These are phyloP conservation scores for Potentilla sterilis DNA, from an alignment of 306 rosid genomes.

Conservation along the genomic window DNA sequence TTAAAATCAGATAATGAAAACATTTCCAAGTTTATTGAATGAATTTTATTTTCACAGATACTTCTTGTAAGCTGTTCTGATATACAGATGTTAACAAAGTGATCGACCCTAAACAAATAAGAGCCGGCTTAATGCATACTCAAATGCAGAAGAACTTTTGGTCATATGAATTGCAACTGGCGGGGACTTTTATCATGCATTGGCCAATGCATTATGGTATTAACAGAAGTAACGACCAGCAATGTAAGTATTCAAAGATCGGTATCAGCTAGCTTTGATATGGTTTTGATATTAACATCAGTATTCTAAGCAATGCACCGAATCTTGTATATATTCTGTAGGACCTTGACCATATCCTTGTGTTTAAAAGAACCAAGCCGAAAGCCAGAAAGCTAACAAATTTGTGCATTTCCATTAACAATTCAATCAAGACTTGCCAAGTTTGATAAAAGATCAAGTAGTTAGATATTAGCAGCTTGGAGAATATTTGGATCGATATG, in stretches of 20 bases:
- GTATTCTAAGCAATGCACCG: neutral
- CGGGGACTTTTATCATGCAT: no score
- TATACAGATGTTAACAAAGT: no score
- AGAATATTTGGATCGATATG: constrained; percentile 7
- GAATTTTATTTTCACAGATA: no score
- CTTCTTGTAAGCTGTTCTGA: neutral
- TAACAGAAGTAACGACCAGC: neutral
- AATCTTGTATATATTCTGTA: constrained; percentile 9
- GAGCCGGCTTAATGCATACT: neutral
- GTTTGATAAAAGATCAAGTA: neutral
- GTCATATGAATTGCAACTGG: neutral
- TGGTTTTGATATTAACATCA: neutral
- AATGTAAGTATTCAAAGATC: neutral
- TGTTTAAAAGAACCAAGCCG: constrained; percentile 18
- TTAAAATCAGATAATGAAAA: no score
- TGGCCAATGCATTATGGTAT: neutral
- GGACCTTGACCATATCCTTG: neutral
- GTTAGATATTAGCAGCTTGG: constrained; percentile 11
- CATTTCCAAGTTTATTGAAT: no score
- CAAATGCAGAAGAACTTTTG: neutral
- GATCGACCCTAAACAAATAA: neutral
- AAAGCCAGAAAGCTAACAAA: neutral
- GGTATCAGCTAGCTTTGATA: neutral
- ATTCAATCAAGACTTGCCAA: constrained; percentile 7
- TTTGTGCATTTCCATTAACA: neutral